A percentile compares a stretch with the other conserved stretches of the same genome.
Evolutionary conservation across 805 yeast species (phyloP).

Genomic region (Suhomyces xylopsoci): DNA sequence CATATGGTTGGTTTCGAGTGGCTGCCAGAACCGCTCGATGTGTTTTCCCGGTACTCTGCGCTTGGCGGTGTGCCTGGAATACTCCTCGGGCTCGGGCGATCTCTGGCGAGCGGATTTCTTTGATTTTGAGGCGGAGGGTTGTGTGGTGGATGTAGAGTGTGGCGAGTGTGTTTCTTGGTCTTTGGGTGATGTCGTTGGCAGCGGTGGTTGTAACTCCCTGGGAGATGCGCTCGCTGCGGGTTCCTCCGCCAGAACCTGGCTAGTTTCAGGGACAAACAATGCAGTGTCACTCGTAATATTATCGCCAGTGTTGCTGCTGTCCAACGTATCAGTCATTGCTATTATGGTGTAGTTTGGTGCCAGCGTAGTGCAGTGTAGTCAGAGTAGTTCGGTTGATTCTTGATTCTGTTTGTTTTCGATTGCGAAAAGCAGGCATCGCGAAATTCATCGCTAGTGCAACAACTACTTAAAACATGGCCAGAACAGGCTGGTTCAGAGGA

Average conservation of each 20-base stretch:
- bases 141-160: not conserved
- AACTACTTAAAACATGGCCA: not conserved
- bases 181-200: not conserved
- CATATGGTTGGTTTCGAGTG: conserved; percentile 15
- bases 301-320: not conserved
- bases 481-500: conserved; percentile 58
- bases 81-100: not conserved
- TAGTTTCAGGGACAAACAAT: not conserved
- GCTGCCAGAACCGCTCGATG: conserved; percentile 31
- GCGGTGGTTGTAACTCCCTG: not conserved
- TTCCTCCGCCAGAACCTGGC: not conserved
- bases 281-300: not conserved
- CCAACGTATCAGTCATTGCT: not conserved
- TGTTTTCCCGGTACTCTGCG: conserved; percentile 20
- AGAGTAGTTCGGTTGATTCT: not conserved
- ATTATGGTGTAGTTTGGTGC: not conserved
- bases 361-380: not conserved
- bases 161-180: not conserved
- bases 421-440: not conserved
- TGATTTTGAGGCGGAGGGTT: not conserved
- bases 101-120: not conserved
- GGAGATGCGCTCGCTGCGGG: not conserved
- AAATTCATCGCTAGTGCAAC: not conserved
- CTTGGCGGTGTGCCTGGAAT: not conserved
- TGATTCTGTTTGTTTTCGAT: not conserved